Base-by-base conservation (phyloP, 352 stramenopile species). In the Phytophthora pinifolia region DNA sequence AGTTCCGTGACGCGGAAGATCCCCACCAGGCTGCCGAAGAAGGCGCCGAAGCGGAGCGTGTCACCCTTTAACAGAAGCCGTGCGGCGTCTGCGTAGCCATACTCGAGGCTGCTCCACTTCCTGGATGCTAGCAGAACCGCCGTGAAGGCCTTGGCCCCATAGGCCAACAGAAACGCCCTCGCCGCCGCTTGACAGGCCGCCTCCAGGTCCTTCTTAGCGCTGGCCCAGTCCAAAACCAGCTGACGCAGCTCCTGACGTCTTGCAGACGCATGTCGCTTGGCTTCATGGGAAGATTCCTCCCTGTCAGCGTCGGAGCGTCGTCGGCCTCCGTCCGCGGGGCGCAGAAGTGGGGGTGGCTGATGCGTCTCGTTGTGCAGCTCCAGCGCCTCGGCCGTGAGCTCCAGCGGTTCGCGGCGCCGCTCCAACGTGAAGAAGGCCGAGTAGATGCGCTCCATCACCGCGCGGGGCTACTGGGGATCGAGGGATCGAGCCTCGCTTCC, bases 91-190 rank as follows among this genome's bases (percentile, higher is more conserved):
- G 83, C 79, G 57, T 91, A 90, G 45, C 77, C 78, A 43, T 90
- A 88, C 50, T 90, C 79, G 5, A 84, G 72, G 38, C 60, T 72
- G 49, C 79, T 89, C 79, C 81, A 91, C 52, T 91, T 92, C 18
- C 82, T 78, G 15, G 78, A 89, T 20, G 83, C 81, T 18, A 94
- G 47, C 18, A 94, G 60, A 14, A 94, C 57, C 12, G 83, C 81
- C 22, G 85, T 93, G 54, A 92, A 90, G 9, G 80, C 80, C 59
- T 94, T 94, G 4, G 83, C 81, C 34, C 83, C 83, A 54, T 92
- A 94, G 13, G 85, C 83, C 27, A 88, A 66, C 14, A 91, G 31
- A 52, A 91, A 90, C 22, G 79, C 78, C 38, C 76, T 58, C 1
- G 68, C 33, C 1, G 74, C 72, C 1, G 76, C 79, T 41, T 75